Base-by-base conservation (phyloP, 768 basidiomycete genomes). In the Rhodotorula kratochvilovae region DNA sequence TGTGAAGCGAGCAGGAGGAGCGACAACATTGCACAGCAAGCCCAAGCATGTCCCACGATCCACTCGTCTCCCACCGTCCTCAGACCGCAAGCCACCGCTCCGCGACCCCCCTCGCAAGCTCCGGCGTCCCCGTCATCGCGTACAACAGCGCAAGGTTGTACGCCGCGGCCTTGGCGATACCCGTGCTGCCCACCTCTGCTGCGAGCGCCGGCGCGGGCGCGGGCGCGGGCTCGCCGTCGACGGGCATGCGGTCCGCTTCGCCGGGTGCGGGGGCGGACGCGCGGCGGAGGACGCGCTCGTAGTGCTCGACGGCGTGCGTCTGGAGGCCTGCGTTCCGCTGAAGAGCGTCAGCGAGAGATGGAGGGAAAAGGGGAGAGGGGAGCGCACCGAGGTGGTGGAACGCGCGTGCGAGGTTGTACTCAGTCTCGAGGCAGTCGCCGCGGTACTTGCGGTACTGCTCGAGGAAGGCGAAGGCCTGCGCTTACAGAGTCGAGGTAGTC, bases 341-440 rank as follows among this genome's bases (percentile, higher is more conserved):
- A 21, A 35, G 29, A 25, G 23, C 11, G 60, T 46, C 50, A 25
- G 50, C 63, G 33, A 61, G 42, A n/a, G n/a, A n/a, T n/a, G n/a
- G 23, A 53, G 29, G 21, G 51, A 58, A 7, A 43, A 21, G 21
- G 7, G 57, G 16, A 66, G 17, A 35, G 21, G 35, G 12, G 1
- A 21, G 76, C 85, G 65, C 71, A 92, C 92, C 90, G n/a, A 96
- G 83, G 69, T 93, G 90, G 78, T 98, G 95, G 79, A 96, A 98
- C 2, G 87, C 86, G 57, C 95, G 84, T 0, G 89, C 95, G 78
- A 94, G 90, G 80, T 99, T 99, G 79, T 86, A 97, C 68, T 99
- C 91, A 7, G 95, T 88, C 80, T 98, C 94, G 39, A 87, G 85
- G 59, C 82, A 81, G 3, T 75, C 80, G 54, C 82, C 83, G 23